Base-by-base conservation (phyloP, 75 land plant species). In the Cryptomeria japonica region DNA sequence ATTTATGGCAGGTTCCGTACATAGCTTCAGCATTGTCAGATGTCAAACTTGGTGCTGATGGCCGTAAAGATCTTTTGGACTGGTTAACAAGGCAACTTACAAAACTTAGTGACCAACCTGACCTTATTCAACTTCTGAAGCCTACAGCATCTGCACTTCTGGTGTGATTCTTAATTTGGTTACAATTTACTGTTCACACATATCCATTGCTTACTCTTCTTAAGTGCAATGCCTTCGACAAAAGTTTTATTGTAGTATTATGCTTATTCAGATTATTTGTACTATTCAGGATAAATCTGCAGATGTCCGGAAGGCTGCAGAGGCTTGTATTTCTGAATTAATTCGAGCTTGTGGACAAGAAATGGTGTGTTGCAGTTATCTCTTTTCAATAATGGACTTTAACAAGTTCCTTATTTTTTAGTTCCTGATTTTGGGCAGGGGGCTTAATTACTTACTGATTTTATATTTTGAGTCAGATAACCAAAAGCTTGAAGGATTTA, bases 231-330 rank as follows among this genome's bases (percentile, higher is more conserved):
- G 70, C n/a, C 28, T 64, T 5, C 8, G 25, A n/a, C 11, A 15
- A 41, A 37, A 9, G 19, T 36, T 7, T 64, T 86, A 12, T 36
- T 34, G 5, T 64, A 73, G 4, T 84, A 22, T 85, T 55, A 9
- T 72, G 84, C 4, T 44, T 86, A 76, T 19, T 85, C 7, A 36
- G 13, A 37, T 53, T 37, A 10, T 85, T 70, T 85, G 15, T 46
- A 13, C 39, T 73, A 3, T 88, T 80, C 91, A 98, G 99, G 99
- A 98, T 86, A 98, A 98, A 77, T 97, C 96, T 41, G 92, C 93
- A 55, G 99, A 98, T 85, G 99, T 98, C 87, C 95, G 99, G 32
- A 98, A 98, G 90, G 94, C 97, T 38, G 95, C 99, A 76, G 99
- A 98, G 90, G 84, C 91, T 37, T 92, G 89, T 82, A 68, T 98